Conservation (phyloP, 2,329 filamentous ascomycete species). For the Fusarium bulbicola region DNA sequence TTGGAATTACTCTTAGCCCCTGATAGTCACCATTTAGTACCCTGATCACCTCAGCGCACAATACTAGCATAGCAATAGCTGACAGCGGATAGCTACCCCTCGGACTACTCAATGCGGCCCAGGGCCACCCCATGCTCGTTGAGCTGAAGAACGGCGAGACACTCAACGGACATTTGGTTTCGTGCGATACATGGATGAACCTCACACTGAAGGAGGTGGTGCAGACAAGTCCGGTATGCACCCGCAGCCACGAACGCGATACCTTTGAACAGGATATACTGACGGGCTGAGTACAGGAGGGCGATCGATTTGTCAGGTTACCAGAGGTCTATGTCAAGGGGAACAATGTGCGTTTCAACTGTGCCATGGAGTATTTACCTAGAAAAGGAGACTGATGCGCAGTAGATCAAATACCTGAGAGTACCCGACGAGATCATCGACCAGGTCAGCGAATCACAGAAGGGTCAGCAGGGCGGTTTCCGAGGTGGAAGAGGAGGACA, state of each 20-base stretch:
- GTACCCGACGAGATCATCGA: conserved; percentile 98
- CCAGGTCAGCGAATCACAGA: conserved; percentile 90
- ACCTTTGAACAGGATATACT: conserved; percentile 6
- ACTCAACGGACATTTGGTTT: conserved; percentile 93
- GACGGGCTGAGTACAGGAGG: conserved; percentile 68
- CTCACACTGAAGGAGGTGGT: conserved; percentile 96
- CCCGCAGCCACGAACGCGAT: not conserved
- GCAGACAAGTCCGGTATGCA: conserved; percentile 82
- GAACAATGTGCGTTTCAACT: conserved; percentile 79
- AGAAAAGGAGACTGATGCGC: conserved; percentile 16
- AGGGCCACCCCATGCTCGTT: conserved; percentile 97
- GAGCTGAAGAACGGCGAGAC: conserved; percentile 98
- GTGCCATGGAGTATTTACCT: not conserved
- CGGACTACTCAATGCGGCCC: conserved; percentile 91
- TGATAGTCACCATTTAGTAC: not conserved
- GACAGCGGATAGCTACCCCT: conserved; percentile 65
- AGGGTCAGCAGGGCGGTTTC: conserved; percentile 70
- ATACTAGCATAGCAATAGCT: conserved; percentile 31
- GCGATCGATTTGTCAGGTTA: conserved; percentile 90
- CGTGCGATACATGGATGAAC: conserved; percentile 99
- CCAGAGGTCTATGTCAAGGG: conserved; percentile 96
- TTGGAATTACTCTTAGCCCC: not conserved
- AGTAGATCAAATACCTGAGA: conserved; percentile 95
- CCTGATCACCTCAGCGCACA: not conserved
- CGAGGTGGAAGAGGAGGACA: conserved; percentile 71